Percentiles rank a stretch among this genome's conserved stretches.
phyloP scores from a whole-genome alignment of 768 basidiomycete genomes.

The Xerocomus spinulosus region DNA sequence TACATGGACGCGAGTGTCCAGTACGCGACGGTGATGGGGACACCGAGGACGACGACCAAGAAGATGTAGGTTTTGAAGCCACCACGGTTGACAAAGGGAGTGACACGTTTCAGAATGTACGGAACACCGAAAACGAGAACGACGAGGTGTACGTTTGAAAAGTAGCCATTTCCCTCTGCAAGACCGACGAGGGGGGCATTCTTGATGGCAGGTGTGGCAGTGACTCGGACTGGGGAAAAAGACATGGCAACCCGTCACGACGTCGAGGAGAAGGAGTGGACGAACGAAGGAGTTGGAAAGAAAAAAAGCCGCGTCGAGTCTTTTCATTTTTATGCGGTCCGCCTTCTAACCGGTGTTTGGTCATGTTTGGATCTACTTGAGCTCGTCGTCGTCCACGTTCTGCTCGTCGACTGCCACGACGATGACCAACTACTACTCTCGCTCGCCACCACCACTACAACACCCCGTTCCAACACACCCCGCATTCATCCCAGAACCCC shows the following conservation, averaged over 20 bases:
- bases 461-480: slow-evolving; percentile 89
- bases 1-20: slow-evolving; percentile 86
- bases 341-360: slow-evolving; percentile 14
- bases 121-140: slow-evolving; percentile 74
- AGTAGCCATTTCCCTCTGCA: slow-evolving; percentile 81
- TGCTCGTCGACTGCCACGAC: not conserved
- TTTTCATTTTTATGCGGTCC: slow-evolving; percentile 17
- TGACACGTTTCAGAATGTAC: slow-evolving; percentile 74
- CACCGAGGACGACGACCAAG: slow-evolving; percentile 65
- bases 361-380: slow-evolving; percentile 10
- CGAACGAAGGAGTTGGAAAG: slow-evolving; percentile 13
- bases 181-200: slow-evolving; percentile 81
- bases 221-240: slow-evolving; percentile 50
- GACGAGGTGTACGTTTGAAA: slow-evolving; percentile 78
- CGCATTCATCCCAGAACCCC: slow-evolving; percentile 79
- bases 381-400: too few relatives aligned
- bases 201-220: slow-evolving; percentile 73
- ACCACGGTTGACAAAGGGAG: slow-evolving; percentile 78
- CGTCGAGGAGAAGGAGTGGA: slow-evolving; percentile 13
- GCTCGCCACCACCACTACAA: slow-evolving; percentile 75
- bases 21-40: slow-evolving; percentile 79
- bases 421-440: slow-evolving; percentile 37
- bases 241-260: slow-evolving; percentile 33
- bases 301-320: not conserved
- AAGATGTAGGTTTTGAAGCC: slow-evolving; percentile 86